Evolutionary conservation across 2,329 filamentous ascomycete genomes (phyloP).

Genomic region (Phaeosphaeriaceae sp.): DNA sequence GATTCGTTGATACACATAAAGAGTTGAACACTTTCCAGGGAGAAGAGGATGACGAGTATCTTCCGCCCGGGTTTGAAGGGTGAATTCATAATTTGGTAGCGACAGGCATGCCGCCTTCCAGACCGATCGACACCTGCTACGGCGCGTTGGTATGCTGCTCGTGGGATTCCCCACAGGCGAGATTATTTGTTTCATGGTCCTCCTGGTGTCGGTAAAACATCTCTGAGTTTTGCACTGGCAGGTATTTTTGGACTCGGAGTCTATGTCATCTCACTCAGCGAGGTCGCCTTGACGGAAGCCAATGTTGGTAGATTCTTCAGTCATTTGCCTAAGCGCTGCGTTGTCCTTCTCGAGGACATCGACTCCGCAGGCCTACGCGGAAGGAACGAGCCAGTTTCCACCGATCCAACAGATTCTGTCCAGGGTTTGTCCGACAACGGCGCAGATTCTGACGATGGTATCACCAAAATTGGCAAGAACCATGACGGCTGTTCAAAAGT

Average conservation of each 20-base stretch:
- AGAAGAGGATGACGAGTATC: conserved; percentile 54
- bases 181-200: conserved; percentile 84
- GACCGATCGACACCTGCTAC: conserved; percentile 75
- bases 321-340: conserved; percentile 51
- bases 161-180: conserved; percentile 83
- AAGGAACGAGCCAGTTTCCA: conserved; percentile 29
- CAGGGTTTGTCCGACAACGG: background rate
- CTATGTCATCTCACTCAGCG: conserved; percentile 57
- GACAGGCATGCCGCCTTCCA: conserved; percentile 61
- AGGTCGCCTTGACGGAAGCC: conserved; percentile 75
- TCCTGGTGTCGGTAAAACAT: conserved; percentile 78
- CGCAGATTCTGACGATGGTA: conserved; percentile 17
- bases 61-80: conserved; percentile 49
- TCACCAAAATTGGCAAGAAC: conserved; percentile 19
- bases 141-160: conserved; percentile 80
- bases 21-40: conserved; percentile 51
- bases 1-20: conserved; percentile 54
- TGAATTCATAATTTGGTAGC: conserved; percentile 46
- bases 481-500: background rate
- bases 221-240: conserved; percentile 49
- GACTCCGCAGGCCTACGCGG: conserved; percentile 55
- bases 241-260: conserved; percentile 56
- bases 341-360: conserved; percentile 57
- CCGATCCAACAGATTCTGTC: background rate
- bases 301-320: conserved; percentile 59